Evolutionary conservation across 202 grass and related monocot species (phyloP).

Genomic region (Setaria italica): DNA sequence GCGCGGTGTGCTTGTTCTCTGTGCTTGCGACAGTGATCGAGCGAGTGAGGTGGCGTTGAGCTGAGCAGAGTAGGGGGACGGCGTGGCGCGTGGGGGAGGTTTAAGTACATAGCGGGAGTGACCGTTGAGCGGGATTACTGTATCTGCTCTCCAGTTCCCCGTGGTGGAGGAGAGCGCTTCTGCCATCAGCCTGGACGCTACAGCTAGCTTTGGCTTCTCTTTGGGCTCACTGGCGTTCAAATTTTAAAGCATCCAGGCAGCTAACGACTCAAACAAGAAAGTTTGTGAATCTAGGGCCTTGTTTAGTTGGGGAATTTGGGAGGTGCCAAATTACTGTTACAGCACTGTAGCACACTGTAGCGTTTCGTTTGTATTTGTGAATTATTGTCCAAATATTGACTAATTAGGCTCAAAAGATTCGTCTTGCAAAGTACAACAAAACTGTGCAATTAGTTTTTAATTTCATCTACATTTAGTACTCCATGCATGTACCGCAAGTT

Average conservation of each 20-base stretch:
- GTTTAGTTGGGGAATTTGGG: too few relatives aligned
- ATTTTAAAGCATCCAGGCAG: background rate
- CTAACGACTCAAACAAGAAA: background rate
- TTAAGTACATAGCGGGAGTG: conserved; percentile 42
- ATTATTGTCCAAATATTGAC: too few relatives aligned
- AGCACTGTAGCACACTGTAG: too few relatives aligned
- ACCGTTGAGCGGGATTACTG: conserved; percentile 43
- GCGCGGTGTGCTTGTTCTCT: background rate
- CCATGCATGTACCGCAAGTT: too few relatives aligned
- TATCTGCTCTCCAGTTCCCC: background rate
- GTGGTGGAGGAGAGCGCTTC: background rate
- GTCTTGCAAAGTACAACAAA: too few relatives aligned
- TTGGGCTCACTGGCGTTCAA: background rate
- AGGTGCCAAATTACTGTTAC: too few relatives aligned
- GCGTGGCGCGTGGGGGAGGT: background rate
- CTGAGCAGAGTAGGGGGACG: background rate
- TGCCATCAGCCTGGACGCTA: background rate
- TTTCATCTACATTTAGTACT: too few relatives aligned
- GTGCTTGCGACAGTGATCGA: background rate
- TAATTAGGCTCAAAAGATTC: too few relatives aligned
- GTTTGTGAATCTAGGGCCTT: background rate
- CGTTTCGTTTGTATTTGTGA: too few relatives aligned
- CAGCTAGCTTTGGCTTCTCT: background rate
- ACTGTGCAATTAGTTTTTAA: too few relatives aligned
- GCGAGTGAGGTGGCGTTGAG: background rate